These are phyloP conservation scores for Pichia sp. DNA, from an alignment of 1,139 yeast species.

Conservation along the genomic window DNA sequence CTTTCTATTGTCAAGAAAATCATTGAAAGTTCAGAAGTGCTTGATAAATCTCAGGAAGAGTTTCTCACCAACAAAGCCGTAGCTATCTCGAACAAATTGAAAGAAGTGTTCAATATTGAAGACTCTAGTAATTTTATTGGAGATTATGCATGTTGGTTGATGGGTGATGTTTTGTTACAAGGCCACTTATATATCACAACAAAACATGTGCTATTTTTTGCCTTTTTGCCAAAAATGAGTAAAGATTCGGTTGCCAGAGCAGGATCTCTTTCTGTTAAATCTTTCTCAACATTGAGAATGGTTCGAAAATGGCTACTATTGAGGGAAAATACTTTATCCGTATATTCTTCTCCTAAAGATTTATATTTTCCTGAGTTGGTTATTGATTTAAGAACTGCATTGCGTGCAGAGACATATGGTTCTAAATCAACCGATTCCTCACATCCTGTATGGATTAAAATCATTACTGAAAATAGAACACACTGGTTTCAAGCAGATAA, in stretches of 20 bases:
- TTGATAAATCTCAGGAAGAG: conserved; percentile 2
- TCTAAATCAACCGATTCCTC: conserved; percentile 13
- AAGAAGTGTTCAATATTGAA: conserved; percentile 30
- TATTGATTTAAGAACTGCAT: conserved; percentile 61
- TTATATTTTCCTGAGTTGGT: conserved; percentile 74
- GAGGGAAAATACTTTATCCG: conserved; percentile 57
- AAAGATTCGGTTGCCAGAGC: conserved; percentile 45
- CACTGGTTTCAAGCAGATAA: conserved; percentile 71
- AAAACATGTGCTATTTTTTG: conserved; percentile 62
- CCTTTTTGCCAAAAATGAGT: conserved; percentile 64
- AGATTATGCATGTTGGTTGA: conserved; percentile 70
- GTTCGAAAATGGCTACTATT: conserved; percentile 72
- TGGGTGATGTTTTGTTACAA: conserved; percentile 74
- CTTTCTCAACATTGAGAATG: conserved; percentile 24
- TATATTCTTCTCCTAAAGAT: conserved; percentile 67
- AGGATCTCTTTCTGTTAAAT: conserved; percentile 31
- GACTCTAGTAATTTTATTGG: conserved; percentile 45
- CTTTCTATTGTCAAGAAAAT: conserved; percentile 25
- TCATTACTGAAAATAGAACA: conserved; percentile 49
- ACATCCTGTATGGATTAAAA: conserved; percentile 40
- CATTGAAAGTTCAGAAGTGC: neutral
- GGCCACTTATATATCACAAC: conserved; percentile 76
- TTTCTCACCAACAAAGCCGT: conserved; percentile 23
- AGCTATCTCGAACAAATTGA: conserved; percentile 28
- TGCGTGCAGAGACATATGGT: conserved; percentile 45